Evolutionary conservation across 2,329 filamentous ascomycete genomes (phyloP).

Genomic region (Grosmannia huntii): DNA sequence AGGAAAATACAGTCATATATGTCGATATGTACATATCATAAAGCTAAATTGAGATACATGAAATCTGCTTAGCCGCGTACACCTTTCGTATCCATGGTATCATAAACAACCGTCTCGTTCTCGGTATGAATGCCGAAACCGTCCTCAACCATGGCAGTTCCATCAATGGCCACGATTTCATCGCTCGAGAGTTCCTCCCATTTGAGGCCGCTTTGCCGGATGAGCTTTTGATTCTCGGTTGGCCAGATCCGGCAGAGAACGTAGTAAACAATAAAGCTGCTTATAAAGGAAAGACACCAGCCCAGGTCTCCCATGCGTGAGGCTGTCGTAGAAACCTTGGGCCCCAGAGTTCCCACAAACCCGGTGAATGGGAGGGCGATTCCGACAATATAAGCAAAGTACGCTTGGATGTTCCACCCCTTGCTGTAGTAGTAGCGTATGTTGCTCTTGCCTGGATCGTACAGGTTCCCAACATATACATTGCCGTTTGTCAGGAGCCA

Average conservation of each 20-base stretch:
- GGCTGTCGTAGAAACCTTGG: constrained; percentile 18
- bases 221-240: constrained; percentile 14
- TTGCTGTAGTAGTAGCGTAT: constrained; percentile 20
- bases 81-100: not conserved
- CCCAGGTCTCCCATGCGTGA: constrained; percentile 19
- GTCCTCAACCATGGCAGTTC: constrained; percentile 1
- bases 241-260: constrained; percentile 24
- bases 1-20: too few relatives aligned
- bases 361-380: constrained; percentile 23
- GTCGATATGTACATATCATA: too few relatives aligned
- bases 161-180: constrained; percentile 5
- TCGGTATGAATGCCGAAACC: not conserved
- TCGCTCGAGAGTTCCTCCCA: constrained; percentile 8
- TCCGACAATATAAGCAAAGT: constrained; percentile 21
- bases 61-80: not conserved
- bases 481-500: constrained; percentile 23
- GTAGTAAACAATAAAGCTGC: constrained; percentile 20
- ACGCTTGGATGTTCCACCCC: constrained; percentile 23
- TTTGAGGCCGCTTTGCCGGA: not conserved
- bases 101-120: not conserved
- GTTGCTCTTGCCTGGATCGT: constrained; percentile 18
- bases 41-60: not conserved
- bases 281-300: constrained; percentile 21
- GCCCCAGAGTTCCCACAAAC: constrained; percentile 20
- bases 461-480: constrained; percentile 20